These are phyloP conservation scores for Magnaporthales sp. DNA, from an alignment of 2,329 filamentous ascomycete genomes.

Conservation along the genomic window DNA sequence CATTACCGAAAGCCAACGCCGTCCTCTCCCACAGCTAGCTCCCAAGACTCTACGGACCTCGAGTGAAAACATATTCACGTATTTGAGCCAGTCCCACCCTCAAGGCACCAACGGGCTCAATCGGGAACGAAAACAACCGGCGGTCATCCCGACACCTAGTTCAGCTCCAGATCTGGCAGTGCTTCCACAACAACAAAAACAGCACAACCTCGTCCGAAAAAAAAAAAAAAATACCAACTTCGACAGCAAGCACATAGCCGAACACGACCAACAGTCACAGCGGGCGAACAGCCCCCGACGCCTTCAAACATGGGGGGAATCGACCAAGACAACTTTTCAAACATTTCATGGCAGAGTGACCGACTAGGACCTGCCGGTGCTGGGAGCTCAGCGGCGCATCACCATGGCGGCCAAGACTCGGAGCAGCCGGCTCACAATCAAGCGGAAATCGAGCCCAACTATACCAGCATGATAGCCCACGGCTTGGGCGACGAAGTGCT, in stretches of 20 bases:
- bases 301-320: constrained; percentile 31
- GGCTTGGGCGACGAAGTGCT: constrained; percentile 65
- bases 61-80: not conserved
- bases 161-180: not conserved
- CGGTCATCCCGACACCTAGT: not conserved
- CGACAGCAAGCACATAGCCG: not conserved
- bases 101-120: not conserved
- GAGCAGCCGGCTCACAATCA: constrained; percentile 17
- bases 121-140: not conserved
- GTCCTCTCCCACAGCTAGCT: not conserved
- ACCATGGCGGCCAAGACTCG: constrained; percentile 22
- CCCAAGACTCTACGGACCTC: not conserved
- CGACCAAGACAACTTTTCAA: constrained; percentile 67
- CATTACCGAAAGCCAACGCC: not conserved
- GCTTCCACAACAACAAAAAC: not conserved
- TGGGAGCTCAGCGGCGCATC: constrained; percentile 25
- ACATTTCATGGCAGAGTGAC: constrained; percentile 68
- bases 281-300: not conserved
- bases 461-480: constrained; percentile 48
- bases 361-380: constrained; percentile 34
- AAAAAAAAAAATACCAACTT: not conserved
- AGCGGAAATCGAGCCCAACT: constrained; percentile 35
- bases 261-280: not conserved
- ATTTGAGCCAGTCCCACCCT: not conserved
- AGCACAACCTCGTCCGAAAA: not conserved